Percentiles rank a stretch among this genome's conserved stretches.
Evolutionary conservation across 73 alveolate species (phyloP).

Genomic region (Diophrys sp.): DNA sequence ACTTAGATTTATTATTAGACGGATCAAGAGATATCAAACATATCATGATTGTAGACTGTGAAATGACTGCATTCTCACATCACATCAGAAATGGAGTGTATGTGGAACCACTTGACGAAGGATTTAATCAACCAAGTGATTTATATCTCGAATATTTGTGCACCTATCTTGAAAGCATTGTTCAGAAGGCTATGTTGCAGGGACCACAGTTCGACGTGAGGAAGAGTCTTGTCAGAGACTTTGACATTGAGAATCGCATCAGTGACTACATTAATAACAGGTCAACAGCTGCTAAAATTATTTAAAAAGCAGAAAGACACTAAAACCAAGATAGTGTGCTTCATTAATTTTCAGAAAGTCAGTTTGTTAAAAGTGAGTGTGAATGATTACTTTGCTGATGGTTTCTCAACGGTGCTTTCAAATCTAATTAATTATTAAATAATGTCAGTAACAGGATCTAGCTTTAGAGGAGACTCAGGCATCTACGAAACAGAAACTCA

Average conservation of each 20-base stretch:
- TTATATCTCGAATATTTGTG: too few relatives aligned
- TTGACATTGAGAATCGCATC: not conserved
- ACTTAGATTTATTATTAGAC: not conserved
- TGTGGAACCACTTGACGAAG: not conserved
- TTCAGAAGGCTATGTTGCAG: not conserved
- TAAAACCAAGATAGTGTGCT: too few relatives aligned
- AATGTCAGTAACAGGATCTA: not conserved
- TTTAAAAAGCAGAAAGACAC: not conserved
- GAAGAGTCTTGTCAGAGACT: not conserved
- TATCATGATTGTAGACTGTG: not conserved
- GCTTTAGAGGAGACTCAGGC: constrained; percentile 21
- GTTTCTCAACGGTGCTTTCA: too few relatives aligned
- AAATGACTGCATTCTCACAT: not conserved
- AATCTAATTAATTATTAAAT: too few relatives aligned
- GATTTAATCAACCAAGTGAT: not conserved
- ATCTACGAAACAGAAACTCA: constrained; percentile 60
- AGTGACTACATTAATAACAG: not conserved
- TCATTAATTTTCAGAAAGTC: too few relatives aligned
- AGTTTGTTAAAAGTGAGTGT: too few relatives aligned
- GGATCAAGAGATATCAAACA: not conserved
- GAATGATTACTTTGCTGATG: too few relatives aligned
- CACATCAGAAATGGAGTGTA: not conserved
- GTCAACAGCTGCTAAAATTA: not conserved
- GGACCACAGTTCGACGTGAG: too few relatives aligned
- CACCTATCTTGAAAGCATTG: not conserved